Conservation (phyloP, 805 yeast genomes). For the Torulaspora maleeae region DNA sequence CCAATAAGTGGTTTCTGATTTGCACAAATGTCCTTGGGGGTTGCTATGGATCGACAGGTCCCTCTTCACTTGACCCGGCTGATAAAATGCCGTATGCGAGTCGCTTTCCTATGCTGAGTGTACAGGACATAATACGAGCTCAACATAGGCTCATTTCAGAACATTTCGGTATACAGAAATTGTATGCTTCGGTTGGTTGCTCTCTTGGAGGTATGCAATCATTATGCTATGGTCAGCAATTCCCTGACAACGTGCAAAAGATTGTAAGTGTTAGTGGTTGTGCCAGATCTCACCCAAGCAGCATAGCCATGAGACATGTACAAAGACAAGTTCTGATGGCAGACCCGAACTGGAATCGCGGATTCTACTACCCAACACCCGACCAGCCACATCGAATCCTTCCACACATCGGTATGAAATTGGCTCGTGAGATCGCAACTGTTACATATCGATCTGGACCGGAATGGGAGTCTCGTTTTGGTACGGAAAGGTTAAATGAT, state of each 20-base stretch:
- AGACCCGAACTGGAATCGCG: conserved; percentile 92
- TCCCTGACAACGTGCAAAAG: conserved; percentile 67
- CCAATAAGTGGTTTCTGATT: conserved; percentile 72
- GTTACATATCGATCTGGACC: conserved; percentile 94
- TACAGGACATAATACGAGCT: conserved; percentile 88
- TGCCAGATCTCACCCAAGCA: conserved; percentile 89
- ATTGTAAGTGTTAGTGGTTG: conserved; percentile 85
- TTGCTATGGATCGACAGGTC: conserved; percentile 93
- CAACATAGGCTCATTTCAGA: conserved; percentile 65
- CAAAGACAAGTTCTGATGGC: conserved; percentile 92
- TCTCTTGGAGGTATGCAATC: conserved; percentile 99
- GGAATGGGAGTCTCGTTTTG: conserved; percentile 93
- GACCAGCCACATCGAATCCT: conserved; percentile 47
- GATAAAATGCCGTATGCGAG: conserved; percentile 70
- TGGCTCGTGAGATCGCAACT: conserved; percentile 90
- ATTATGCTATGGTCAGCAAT: conserved; percentile 79
- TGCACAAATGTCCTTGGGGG: conserved; percentile 94
- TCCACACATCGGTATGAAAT: conserved; percentile 92
- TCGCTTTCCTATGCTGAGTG: conserved; percentile 76
- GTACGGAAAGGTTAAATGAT: conserved; percentile 81
- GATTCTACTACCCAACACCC: conserved; percentile 63
- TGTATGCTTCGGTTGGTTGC: conserved; percentile 81
- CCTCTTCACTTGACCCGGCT: conserved; percentile 72
- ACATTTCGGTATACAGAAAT: conserved; percentile 55
- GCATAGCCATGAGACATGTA: conserved; percentile 88